Evolutionary conservation across 2,329 filamentous ascomycete species (phyloP), one percentile per base, ranked within the genome.

Genomic region (Exophiala spinifera): DNA sequence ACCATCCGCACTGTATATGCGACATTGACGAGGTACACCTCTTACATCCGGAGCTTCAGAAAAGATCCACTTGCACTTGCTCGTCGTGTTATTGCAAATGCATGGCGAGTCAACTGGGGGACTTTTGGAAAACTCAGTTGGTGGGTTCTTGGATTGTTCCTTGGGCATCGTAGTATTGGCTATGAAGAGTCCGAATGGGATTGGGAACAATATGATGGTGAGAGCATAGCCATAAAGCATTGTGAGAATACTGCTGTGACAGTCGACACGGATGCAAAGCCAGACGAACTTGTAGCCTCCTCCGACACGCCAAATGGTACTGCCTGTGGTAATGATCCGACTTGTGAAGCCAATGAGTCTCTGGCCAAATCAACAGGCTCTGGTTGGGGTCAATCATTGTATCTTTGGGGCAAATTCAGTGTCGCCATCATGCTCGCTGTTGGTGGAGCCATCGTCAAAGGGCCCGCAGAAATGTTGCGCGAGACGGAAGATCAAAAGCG

Each of bases 381-480:
- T 21, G 51, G 61, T 25, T 64, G 62, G 63, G 54, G 53, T 11
- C 51, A 53, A 17, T 69, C 64, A 33, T 66, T 75, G 7, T 68
- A 66, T 53, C 63, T 77, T 34, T 79, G 76, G 76, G 65, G 76
- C 33, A 75, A 73, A 56, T 77, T 79, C 60, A 75, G 72, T 8
- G 63, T 77, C 46, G 74, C 74, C 13, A 66, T 79, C 40, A 71
- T 75, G 37, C 67, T 78, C 54, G 76, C 76, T 11, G 69, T 79
- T 40, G 75, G 75, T n/a, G 67, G 75, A 2, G 76, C 76, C 6
- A 68, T 79, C 40, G 72, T 69, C 46, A 67, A 76, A 49, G 76
- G 76, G 1, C 76, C 76, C 14, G 74, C 65, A 14, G 68, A 65
- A 47, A 64, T 77, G 57, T 52, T 77, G 43, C 56, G 49, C 11